Evolutionary conservation across 768 basidiomycete genomes (phyloP).

Genomic region (Rhizopogon vinicolor): DNA sequence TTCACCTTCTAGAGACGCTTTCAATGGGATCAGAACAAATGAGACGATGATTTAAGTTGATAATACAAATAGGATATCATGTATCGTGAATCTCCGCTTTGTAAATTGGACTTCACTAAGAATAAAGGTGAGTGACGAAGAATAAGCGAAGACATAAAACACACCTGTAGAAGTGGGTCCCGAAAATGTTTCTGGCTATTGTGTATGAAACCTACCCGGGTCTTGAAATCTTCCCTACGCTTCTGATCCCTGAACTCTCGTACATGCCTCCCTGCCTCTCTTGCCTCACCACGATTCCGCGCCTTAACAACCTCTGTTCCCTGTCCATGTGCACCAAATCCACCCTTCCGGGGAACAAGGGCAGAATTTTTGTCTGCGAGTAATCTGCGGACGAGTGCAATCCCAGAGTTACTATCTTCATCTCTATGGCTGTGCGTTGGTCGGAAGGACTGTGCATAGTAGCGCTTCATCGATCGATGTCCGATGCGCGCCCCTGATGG

Average conservation of each 20-base stretch:
- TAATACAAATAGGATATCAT: neutral
- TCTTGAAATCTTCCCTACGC: slow-evolving; percentile 79
- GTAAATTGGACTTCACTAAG: slow-evolving; percentile 12
- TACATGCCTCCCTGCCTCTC: slow-evolving; percentile 84
- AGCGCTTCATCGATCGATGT: slow-evolving; percentile 80
- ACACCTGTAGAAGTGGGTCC: slow-evolving; percentile 62
- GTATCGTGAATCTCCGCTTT: neutral
- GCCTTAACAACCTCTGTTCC: slow-evolving; percentile 86
- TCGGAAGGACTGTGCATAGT: slow-evolving; percentile 81
- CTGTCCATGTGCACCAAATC: slow-evolving; percentile 80
- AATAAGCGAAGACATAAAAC: neutral
- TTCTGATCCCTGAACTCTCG: slow-evolving; percentile 80
- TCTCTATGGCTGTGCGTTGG: slow-evolving; percentile 35
- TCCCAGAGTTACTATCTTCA: slow-evolving; percentile 68
- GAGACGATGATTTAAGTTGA: neutral
- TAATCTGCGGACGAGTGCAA: slow-evolving; percentile 70
- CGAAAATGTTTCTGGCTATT: slow-evolving; percentile 89
- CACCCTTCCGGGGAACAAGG: slow-evolving; percentile 80
- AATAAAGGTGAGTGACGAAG: slow-evolving; percentile 3
- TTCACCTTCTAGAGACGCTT: slow-evolving; percentile 5
- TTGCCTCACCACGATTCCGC: slow-evolving; percentile 91
- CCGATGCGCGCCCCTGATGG: slow-evolving; percentile 92
- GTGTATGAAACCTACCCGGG: slow-evolving; percentile 69
- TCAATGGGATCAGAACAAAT: neutral
- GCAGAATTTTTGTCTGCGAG: slow-evolving; percentile 81